A percentile compares a stretch with the other conserved stretches of the same genome.
Evolutionary conservation across 2,329 filamentous ascomycete genomes (phyloP).

Genomic region (Cordyceps fumosorosea): DNA sequence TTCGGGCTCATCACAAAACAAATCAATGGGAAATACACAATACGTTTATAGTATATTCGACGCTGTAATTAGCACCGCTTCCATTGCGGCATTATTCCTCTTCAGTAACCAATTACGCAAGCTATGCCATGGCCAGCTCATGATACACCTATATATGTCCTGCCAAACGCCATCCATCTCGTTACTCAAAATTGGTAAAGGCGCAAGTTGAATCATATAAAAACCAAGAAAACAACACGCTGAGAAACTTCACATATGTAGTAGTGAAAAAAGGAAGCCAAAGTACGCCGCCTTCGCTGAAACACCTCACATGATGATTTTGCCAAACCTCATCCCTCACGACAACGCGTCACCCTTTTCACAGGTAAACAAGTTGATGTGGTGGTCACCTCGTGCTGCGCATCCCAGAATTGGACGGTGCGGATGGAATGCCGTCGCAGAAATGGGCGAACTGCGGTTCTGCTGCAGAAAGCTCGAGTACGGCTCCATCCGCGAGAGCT

Average conservation of each 20-base stretch:
- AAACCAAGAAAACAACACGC: not conserved
- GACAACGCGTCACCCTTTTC: slow-evolving; percentile 36
- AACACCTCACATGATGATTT: not conserved
- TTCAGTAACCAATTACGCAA: slow-evolving; percentile 2
- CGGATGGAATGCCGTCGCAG: slow-evolving; percentile 88
- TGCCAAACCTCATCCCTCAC: not conserved
- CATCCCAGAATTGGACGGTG: slow-evolving; percentile 88
- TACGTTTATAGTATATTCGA: not conserved
- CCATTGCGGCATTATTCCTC: not conserved
- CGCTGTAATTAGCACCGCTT: slow-evolving; percentile 9
- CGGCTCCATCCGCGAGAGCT: slow-evolving; percentile 79
- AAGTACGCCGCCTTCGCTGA: not conserved
- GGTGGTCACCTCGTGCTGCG: slow-evolving; percentile 77
- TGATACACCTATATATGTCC: not conserved
- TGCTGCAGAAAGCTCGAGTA: slow-evolving; percentile 84
- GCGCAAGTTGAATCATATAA: not conserved
- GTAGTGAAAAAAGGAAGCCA: not conserved
- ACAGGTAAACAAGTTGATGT: slow-evolving; percentile 83
- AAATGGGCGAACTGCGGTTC: slow-evolving; percentile 73
- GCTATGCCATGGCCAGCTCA: not conserved
- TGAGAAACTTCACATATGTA: not conserved
- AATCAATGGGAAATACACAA: not conserved
- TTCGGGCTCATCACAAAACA: not conserved
- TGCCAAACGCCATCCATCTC: slow-evolving; percentile 9
- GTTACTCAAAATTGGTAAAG: slow-evolving; percentile 2